phyloP scores from a whole-genome alignment of 208 protist species.

The Leishmania amazonensis region DNA sequence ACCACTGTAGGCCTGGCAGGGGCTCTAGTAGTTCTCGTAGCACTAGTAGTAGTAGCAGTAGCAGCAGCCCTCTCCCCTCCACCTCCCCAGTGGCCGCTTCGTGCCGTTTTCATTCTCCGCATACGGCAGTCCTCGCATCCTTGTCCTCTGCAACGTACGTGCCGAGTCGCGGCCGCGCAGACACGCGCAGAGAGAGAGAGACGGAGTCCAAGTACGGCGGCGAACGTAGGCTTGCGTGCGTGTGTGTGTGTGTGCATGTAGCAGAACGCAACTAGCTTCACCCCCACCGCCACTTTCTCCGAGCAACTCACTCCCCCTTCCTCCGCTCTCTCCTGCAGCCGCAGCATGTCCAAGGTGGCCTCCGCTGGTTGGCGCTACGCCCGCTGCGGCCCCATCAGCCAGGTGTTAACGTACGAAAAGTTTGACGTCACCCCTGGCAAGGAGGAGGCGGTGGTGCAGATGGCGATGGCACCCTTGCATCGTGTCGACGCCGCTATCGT shows the following conservation, averaged over 20 bases:
- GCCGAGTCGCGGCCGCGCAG: neutral
- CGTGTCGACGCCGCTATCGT: constrained; percentile 70
- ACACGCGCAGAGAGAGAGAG: neutral
- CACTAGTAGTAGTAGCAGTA: no score
- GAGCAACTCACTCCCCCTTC: neutral
- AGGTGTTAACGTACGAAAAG: constrained; percentile 52
- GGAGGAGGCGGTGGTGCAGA: constrained; percentile 64
- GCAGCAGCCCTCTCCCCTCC: no score
- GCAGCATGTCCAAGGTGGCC: constrained; percentile 54
- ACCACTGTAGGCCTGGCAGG: no score
- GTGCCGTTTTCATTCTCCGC: neutral
- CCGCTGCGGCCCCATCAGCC: constrained; percentile 57
- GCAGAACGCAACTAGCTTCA: neutral
- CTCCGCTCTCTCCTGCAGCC: neutral
- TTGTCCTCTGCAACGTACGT: neutral
- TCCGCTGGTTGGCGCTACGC: constrained; percentile 69
- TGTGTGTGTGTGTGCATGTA: neutral
- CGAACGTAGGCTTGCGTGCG: neutral
- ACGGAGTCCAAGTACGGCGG: neutral
- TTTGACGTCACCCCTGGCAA: constrained; percentile 53
- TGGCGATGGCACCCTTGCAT: constrained; percentile 61
- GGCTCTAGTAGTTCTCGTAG: no score
- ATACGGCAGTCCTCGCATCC: neutral
- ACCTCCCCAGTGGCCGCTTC: neutral
- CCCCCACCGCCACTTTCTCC: neutral